phyloP scores from a whole-genome alignment of 768 basidiomycete genomes.

The Psilocybe sp. region DNA sequence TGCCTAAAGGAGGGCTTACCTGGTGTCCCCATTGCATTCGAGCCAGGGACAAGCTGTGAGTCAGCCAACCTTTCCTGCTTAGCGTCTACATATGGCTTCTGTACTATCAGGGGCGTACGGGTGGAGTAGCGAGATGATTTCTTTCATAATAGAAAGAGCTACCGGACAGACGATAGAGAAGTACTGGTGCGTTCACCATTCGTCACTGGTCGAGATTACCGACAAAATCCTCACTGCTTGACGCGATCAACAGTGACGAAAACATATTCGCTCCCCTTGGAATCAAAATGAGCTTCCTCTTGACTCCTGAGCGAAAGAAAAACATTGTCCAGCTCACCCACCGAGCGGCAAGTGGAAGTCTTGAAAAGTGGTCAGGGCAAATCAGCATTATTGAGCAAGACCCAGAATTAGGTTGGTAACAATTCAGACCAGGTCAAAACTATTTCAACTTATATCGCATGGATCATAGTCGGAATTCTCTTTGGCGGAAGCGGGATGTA shows the following conservation, averaged over 20 bases:
- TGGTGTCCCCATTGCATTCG: conserved; percentile 24
- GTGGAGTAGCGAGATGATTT: conserved; percentile 23
- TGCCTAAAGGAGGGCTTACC: conserved; percentile 19
- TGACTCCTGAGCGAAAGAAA: conserved; percentile 21
- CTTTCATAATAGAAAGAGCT: conserved; percentile 25
- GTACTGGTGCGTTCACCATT: conserved; percentile 21
- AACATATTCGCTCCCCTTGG: conserved; percentile 29
- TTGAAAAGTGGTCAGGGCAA: conserved; percentile 17
- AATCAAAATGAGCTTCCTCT: conserved; percentile 25
- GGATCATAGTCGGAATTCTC: conserved; percentile 16
- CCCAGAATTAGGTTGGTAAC: conserved; percentile 19
- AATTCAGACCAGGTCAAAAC: background rate
- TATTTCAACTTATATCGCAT: background rate
- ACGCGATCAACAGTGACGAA: conserved; percentile 25
- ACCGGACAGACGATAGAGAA: conserved; percentile 23
- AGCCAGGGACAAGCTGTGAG: conserved; percentile 29
- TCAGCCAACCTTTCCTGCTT: background rate
- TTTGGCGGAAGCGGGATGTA: conserved; percentile 29
- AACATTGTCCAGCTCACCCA: conserved; percentile 18
- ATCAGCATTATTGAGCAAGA: conserved; percentile 22
- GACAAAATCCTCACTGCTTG: background rate
- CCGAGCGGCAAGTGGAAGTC: conserved; percentile 17
- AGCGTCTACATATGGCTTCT: background rate
- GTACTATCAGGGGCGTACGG: conserved; percentile 25
- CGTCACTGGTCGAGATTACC: background rate